phyloP scores from a whole-genome alignment of 169 alveolate species.

The Plasmodium vivax region DNA sequence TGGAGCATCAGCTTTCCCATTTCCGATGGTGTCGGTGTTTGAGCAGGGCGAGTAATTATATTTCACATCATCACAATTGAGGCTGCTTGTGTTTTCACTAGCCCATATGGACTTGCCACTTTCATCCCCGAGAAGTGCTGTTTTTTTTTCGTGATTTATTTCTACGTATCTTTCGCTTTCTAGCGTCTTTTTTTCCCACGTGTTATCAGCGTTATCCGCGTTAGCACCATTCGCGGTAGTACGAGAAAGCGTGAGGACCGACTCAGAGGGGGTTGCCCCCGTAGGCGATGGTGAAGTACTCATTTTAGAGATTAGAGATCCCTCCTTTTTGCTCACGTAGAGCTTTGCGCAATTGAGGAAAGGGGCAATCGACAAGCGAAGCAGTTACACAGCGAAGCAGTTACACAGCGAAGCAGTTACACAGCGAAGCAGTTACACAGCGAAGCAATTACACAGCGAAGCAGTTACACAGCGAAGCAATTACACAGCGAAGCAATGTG shows the following conservation, averaged over 20 bases:
- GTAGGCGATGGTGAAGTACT: not conserved
- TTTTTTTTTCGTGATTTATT: not conserved
- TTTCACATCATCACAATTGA: not conserved
- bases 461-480: too few species aligned
- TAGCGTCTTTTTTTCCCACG: not conserved
- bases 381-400: too few species aligned
- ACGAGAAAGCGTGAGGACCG: not conserved
- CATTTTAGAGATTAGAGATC: not conserved
- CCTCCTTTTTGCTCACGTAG: not conserved
- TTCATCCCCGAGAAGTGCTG: not conserved
- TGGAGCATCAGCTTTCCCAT: not conserved
- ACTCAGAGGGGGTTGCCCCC: not conserved
- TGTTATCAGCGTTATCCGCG: not conserved
- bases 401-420: too few species aligned
- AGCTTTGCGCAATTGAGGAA: not conserved
- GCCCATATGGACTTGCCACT: not conserved
- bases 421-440: too few species aligned
- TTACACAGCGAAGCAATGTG: not conserved
- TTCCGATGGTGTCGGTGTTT: not conserved
- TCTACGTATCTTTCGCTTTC: not conserved
- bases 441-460: not conserved
- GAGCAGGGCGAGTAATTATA: not conserved
- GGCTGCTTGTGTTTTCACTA: not conserved
- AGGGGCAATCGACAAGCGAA: not conserved
- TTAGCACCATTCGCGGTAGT: not conserved